Percentiles rank a stretch among this genome's conserved stretches.
These are phyloP conservation scores for Chrysanthemum lavandulifolium DNA, from an alignment of 129 eudicot species.

Conservation along the genomic window DNA sequence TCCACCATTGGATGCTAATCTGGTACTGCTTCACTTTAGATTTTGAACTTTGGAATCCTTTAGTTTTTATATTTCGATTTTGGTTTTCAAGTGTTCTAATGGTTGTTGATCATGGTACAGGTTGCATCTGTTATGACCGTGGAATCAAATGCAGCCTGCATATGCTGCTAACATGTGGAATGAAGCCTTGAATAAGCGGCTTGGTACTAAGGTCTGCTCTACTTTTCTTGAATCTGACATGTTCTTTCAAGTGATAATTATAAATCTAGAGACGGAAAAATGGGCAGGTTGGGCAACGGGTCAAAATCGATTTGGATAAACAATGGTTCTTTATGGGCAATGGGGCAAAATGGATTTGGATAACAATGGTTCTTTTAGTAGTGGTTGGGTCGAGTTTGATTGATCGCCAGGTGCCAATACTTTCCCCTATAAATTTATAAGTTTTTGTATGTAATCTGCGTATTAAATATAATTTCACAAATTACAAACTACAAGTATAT, in stretches of 20 bases:
- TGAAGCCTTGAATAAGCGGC: constrained; percentile 95
- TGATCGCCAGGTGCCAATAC: neutral
- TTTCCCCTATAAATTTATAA: neutral
- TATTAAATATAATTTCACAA: neutral
- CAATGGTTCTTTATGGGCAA: neutral
- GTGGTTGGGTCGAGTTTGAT: neutral
- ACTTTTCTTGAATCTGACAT: neutral
- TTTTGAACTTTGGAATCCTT: neutral
- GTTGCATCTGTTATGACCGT: constrained; percentile 99
- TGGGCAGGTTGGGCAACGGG: neutral
- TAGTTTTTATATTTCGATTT: neutral
- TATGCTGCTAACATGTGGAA: constrained; percentile 98
- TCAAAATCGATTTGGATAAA: neutral
- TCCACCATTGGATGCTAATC: constrained; percentile 85
- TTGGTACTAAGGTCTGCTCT: constrained; percentile 75
- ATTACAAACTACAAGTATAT: neutral
- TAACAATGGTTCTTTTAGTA: neutral
- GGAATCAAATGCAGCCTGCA: constrained; percentile 89
- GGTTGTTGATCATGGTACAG: constrained; percentile 41
- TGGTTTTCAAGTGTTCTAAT: neutral
- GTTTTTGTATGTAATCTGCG: neutral
- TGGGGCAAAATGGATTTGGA: neutral
- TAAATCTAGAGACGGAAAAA: constrained; percentile 1
- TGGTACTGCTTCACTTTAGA: constrained; percentile 49
- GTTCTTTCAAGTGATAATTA: neutral